Evolutionary conservation across 257 asterid species (phyloP).

Genomic region (Misopates orontium): DNA sequence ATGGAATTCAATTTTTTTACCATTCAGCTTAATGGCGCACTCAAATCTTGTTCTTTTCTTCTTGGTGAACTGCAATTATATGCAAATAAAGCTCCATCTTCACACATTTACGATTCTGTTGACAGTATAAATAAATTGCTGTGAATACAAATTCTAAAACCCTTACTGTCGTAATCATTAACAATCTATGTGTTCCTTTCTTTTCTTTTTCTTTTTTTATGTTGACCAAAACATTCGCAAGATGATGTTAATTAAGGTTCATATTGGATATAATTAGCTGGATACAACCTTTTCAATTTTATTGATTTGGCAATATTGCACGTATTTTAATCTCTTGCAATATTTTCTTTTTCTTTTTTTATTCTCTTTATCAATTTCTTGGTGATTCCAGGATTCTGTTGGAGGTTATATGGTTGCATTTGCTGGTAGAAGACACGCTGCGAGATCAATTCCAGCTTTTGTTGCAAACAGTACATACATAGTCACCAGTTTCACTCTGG

Average conservation of each 20-base stretch:
- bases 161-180: neutral
- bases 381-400: conserved; percentile 50
- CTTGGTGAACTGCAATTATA: neutral
- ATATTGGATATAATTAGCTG: neutral
- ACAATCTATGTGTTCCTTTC: neutral
- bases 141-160: neutral
- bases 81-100: neutral
- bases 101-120: neutral
- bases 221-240: too few species aligned
- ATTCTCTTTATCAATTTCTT: neutral
- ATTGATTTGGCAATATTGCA: neutral
- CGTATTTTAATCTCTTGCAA: conserved; percentile 5
- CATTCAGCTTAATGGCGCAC: neutral
- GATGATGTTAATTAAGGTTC: neutral
- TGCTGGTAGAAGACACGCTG: conserved; percentile 92
- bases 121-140: neutral
- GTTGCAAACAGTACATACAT: conserved; percentile 57
- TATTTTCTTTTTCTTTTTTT: neutral
- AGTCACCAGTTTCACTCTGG: conserved; percentile 94
- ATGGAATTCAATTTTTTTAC: neutral
- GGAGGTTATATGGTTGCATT: conserved; percentile 99
- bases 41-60: neutral
- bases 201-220: neutral
- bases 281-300: neutral
- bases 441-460: conserved; percentile 72